Evolutionary conservation across 768 basidiomycete genomes (phyloP).

Genomic region (Mycena epipterygia): DNA sequence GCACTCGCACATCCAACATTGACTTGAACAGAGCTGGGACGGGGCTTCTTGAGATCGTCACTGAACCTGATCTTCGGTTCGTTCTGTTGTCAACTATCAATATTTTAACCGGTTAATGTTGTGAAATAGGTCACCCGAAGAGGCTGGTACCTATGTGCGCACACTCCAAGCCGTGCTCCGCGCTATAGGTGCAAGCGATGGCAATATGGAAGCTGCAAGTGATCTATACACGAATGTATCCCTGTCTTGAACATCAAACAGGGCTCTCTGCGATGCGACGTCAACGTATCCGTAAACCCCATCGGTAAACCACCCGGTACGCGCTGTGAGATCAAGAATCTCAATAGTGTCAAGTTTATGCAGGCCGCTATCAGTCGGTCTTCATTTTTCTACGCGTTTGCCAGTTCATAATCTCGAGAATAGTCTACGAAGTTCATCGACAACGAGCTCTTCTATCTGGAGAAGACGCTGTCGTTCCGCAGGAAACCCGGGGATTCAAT

Average conservation of each 20-base stretch:
- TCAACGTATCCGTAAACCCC: constrained; percentile 92
- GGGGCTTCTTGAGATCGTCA: constrained; percentile 96
- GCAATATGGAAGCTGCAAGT: constrained; percentile 95
- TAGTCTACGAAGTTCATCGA: constrained; percentile 86
- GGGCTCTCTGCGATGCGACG: constrained; percentile 96
- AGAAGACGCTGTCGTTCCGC: constrained; percentile 62
- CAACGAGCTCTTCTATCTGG: constrained; percentile 72
- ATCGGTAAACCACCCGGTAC: constrained; percentile 76
- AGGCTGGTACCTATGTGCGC: constrained; percentile 90
- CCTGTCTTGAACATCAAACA: constrained; percentile 45
- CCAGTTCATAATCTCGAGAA: background rate
- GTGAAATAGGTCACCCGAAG: constrained; percentile 76
- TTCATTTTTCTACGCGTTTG: background rate
- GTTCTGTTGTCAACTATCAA: constrained; percentile 35
- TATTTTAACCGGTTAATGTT: constrained; percentile 42
- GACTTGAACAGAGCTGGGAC: constrained; percentile 94
- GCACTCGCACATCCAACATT: constrained; percentile 68
- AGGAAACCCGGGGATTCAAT: constrained; percentile 94
- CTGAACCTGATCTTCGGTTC: constrained; percentile 89
- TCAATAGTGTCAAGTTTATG: constrained; percentile 92
- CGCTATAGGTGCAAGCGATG: constrained; percentile 89
- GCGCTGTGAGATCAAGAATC: constrained; percentile 96
- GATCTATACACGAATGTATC: background rate
- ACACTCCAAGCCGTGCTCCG: constrained; percentile 86
- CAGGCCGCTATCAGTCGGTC: constrained; percentile 84